Evolutionary conservation across 2,329 filamentous ascomycete species (phyloP).

Genomic region (Hortaea werneckii): DNA sequence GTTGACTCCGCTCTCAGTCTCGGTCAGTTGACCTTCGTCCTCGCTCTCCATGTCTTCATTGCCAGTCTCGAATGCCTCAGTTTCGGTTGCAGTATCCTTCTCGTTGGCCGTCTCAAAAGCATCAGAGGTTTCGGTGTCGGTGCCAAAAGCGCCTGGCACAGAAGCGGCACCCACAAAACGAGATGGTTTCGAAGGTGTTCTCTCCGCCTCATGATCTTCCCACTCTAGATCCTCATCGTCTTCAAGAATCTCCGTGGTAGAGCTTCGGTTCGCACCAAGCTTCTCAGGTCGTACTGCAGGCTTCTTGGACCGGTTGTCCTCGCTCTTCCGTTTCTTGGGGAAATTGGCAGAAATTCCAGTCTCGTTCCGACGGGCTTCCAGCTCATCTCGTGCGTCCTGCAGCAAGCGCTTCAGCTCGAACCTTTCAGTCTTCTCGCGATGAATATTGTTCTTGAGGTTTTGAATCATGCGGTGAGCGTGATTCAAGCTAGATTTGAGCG

Average conservation of each 20-base stretch:
- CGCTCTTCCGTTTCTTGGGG: constrained; percentile 50
- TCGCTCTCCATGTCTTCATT: constrained; percentile 61
- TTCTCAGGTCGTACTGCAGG: constrained; percentile 54
- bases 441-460: constrained; percentile 85
- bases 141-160: constrained; percentile 20
- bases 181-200: constrained; percentile 43
- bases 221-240: constrained; percentile 91
- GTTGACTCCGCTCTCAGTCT: constrained; percentile 56
- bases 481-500: constrained; percentile 82
- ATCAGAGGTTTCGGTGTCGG: constrained; percentile 47
- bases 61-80: constrained; percentile 92
- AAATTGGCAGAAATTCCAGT: constrained; percentile 37
- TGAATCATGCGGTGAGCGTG: constrained; percentile 97
- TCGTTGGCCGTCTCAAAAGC: constrained; percentile 70
- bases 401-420: constrained; percentile 89
- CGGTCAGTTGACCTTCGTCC: constrained; percentile 70
- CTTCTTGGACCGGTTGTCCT: constrained; percentile 65
- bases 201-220: constrained; percentile 54
- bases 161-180: constrained; percentile 8
- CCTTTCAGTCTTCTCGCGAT: constrained; percentile 98
- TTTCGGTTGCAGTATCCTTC: constrained; percentile 56
- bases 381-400: constrained; percentile 86
- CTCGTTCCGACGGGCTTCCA: constrained; percentile 51
- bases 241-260: constrained; percentile 66
- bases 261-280: constrained; percentile 64